Percentiles rank a stretch among this genome's conserved stretches.
These are phyloP conservation scores for Calonectria naviculata DNA, from an alignment of 2,329 filamentous ascomycete genomes.

Conservation along the genomic window DNA sequence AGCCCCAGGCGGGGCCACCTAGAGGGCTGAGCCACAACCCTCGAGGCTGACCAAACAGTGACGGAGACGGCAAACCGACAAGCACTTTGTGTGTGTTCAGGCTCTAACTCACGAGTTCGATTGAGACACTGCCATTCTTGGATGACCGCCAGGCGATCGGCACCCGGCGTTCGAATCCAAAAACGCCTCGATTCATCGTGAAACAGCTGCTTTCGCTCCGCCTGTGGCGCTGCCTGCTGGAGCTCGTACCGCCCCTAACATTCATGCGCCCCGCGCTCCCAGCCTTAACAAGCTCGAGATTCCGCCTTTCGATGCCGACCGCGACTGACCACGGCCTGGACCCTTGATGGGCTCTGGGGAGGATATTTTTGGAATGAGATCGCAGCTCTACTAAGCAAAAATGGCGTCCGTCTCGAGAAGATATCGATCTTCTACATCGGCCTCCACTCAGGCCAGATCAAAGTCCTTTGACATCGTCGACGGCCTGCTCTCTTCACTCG, in stretches of 20 bases:
- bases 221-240: background rate
- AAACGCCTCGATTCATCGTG: background rate
- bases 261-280: constrained; percentile 43
- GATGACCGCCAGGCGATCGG: constrained; percentile 2
- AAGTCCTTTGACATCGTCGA: constrained; percentile 71
- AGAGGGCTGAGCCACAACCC: constrained; percentile 42
- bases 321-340: constrained; percentile 46
- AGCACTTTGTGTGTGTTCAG: constrained; percentile 32
- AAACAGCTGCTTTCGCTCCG: background rate
- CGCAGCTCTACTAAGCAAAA: constrained; percentile 39
- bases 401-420: constrained; percentile 66
- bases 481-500: constrained; percentile 61
- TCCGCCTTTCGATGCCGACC: constrained; percentile 48
- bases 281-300: constrained; percentile 39
- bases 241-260: constrained; percentile 21
- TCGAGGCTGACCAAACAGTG: constrained; percentile 43
- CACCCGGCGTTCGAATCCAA: background rate
- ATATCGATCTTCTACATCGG: constrained; percentile 73
- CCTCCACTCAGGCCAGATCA: constrained; percentile 66
- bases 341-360: constrained; percentile 51
- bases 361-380: constrained; percentile 41
- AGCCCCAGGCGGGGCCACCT: constrained; percentile 34
- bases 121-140: constrained; percentile 35
- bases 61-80: constrained; percentile 35
- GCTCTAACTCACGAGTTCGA: constrained; percentile 39